Evolutionary conservation across 192 early-diverging fungal genomes (phyloP).

Genomic region (Haplosporangium gracile): DNA sequence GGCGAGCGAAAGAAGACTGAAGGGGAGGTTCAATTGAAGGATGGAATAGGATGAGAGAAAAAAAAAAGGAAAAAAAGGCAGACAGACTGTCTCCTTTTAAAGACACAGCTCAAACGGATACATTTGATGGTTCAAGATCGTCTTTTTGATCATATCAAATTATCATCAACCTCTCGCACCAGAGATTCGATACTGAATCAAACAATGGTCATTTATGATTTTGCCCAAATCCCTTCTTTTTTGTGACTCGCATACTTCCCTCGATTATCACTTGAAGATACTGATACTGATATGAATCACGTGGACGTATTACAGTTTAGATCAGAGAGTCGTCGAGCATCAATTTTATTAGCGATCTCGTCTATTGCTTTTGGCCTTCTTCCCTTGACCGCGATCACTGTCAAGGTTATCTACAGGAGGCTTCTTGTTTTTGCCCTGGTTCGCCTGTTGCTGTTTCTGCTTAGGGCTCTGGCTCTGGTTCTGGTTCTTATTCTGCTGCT

Average conservation of each 20-base stretch:
- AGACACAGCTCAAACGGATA: background rate
- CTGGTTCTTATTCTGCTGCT: background rate
- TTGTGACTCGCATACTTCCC: background rate
- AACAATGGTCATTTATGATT: background rate
- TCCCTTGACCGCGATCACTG: background rate
- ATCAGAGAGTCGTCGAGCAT: no score
- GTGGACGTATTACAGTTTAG: no score
- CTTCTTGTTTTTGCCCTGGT: slow-evolving; percentile 14
- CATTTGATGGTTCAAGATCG: background rate
- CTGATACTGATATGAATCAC: no score
- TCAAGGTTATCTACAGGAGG: background rate
- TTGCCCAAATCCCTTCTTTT: background rate
- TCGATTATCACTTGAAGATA: no score
- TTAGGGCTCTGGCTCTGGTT: background rate
- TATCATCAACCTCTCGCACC: background rate
- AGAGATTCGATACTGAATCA: background rate
- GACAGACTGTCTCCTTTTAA: background rate
- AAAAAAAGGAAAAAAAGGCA: background rate
- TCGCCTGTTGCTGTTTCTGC: slow-evolving; percentile 6
- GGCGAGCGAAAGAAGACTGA: background rate
- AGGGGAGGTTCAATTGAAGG: background rate
- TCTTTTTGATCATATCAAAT: background rate
- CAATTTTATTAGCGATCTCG: background rate
- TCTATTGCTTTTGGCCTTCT: slow-evolving; percentile 7
- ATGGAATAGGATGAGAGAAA: background rate